Evolutionary conservation across 768 basidiomycete species (phyloP).

Genomic region (Neoboletus magnificus): DNA sequence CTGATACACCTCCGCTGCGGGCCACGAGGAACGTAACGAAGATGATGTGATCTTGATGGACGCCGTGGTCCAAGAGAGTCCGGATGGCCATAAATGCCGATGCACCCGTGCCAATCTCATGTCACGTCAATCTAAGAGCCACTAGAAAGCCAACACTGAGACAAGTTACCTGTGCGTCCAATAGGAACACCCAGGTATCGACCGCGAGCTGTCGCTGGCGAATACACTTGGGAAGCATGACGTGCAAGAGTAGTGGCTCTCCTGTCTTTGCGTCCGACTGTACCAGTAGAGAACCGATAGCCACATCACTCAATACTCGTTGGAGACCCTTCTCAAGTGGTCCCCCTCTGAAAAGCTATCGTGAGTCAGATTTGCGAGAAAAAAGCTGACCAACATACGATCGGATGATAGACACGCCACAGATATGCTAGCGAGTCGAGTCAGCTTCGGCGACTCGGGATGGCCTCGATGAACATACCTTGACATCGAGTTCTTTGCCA

Average conservation of each 20-base stretch:
- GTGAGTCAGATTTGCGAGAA: slow-evolving; percentile 2
- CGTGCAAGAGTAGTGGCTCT: slow-evolving; percentile 84
- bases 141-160: neutral
- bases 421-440: slow-evolving; percentile 51
- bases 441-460: neutral
- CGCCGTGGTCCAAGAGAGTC: slow-evolving; percentile 89
- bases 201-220: slow-evolving; percentile 62
- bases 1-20: slow-evolving; percentile 71
- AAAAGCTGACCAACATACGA: slow-evolving; percentile 51
- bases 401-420: slow-evolving; percentile 86
- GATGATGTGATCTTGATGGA: slow-evolving; percentile 78
- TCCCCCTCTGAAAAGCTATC: slow-evolving; percentile 58
- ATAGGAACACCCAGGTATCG: slow-evolving; percentile 77
- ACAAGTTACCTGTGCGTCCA: slow-evolving; percentile 75
- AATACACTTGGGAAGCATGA: slow-evolving; percentile 71
- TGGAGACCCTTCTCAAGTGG: slow-evolving; percentile 89
- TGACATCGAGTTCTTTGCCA: slow-evolving; percentile 62
- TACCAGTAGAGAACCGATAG: slow-evolving; percentile 85
- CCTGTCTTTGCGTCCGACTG: slow-evolving; percentile 83
- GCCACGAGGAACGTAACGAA: slow-evolving; percentile 90
- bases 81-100: slow-evolving; percentile 95
- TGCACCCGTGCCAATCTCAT: slow-evolving; percentile 88
- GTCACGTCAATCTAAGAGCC: neutral
- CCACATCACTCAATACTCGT: slow-evolving; percentile 80
- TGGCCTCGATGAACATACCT: slow-evolving; percentile 37